A percentile compares a stretch with the other conserved stretches of the same genome.
These are phyloP conservation scores for Diaporthe vexans DNA, from an alignment of 2,329 filamentous ascomycete species.

Conservation along the genomic window DNA sequence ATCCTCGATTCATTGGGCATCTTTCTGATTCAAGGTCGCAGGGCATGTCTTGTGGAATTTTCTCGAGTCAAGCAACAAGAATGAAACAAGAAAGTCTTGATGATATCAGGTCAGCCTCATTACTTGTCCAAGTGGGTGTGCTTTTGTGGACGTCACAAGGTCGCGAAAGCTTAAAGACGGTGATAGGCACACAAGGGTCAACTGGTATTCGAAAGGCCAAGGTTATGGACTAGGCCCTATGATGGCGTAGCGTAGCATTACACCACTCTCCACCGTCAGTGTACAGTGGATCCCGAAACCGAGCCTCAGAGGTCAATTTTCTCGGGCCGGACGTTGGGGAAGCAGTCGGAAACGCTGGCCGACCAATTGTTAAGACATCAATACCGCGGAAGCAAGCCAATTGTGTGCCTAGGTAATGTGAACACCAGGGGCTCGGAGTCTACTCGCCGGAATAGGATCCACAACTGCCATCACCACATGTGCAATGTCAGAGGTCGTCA, in stretches of 20 bases:
- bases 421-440: background rate
- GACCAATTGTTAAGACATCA: background rate
- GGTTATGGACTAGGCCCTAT: background rate
- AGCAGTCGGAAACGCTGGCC: background rate
- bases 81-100: background rate
- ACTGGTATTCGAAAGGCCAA: background rate
- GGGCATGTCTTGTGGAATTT: background rate
- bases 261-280: background rate
- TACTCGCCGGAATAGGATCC: no score
- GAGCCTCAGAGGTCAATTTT: background rate
- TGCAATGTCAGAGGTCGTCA: background rate
- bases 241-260: background rate
- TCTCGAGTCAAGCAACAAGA: background rate
- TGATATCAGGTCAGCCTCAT: background rate
- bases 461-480: background rate
- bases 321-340: conserved; percentile 5
- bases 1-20: background rate
- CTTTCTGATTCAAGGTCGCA: no score
- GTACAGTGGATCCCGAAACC: background rate
- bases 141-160: background rate
- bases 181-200: background rate
- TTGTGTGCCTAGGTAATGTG: background rate
- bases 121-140: background rate
- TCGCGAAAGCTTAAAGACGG: background rate
- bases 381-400: background rate